Conservation (phyloP, 2,329 filamentous ascomycete species). For the Exophiala xenobiotica region DNA sequence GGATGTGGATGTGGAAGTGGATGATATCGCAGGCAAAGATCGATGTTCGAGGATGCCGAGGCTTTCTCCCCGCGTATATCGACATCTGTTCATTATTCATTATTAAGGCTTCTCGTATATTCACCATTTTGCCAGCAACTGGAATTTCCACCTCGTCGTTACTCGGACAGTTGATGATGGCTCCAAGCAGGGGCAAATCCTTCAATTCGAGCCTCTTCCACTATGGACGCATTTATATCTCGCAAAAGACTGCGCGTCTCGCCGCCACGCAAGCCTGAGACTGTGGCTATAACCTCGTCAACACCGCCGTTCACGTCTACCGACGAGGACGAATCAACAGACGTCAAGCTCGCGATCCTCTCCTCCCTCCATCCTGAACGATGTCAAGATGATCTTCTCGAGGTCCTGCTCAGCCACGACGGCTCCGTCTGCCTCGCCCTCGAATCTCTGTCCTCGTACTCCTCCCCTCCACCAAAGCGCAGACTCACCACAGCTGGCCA, state of each 20-base stretch:
- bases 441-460: slow-evolving; percentile 48
- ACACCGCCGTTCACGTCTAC: neutral
- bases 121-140: slow-evolving; percentile 10
- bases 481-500: slow-evolving; percentile 46
- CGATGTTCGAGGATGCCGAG: neutral
- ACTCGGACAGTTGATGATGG: slow-evolving; percentile 21
- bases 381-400: slow-evolving; percentile 68
- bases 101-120: slow-evolving; percentile 4
- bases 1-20: no score
- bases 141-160: neutral
- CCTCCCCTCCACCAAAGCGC: slow-evolving; percentile 40
- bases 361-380: slow-evolving; percentile 70
- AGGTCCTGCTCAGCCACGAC: slow-evolving; percentile 73
- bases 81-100: neutral
- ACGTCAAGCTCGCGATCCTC: slow-evolving; percentile 82
- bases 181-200: slow-evolving; percentile 23
- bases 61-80: neutral
- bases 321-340: slow-evolving; percentile 74
- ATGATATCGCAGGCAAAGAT: no score
- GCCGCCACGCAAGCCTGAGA: slow-evolving; percentile 10
- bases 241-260: slow-evolving; percentile 37
- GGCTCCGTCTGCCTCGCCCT: slow-evolving; percentile 71
- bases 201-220: slow-evolving; percentile 12
- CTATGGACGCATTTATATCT: slow-evolving; percentile 44
- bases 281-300: neutral